Evolutionary conservation across 371 early-diverging fungal genomes (phyloP), one percentile per base, ranked within the genome.

Genomic region (Haplosporangium sp.): DNA sequence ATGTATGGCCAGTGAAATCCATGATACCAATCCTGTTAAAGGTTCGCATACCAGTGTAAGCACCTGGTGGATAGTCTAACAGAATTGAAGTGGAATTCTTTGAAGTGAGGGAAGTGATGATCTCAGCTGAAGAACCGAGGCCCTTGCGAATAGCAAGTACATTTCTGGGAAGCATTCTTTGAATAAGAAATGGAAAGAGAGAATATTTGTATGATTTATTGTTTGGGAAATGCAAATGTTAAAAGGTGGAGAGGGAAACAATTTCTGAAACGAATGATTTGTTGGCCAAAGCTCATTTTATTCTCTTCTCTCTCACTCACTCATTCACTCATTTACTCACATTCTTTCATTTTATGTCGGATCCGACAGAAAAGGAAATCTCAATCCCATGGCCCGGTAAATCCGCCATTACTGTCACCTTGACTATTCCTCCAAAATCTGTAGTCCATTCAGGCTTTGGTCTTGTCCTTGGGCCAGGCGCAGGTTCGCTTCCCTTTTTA

Each of bases 1-100:
- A 65, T 19, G 86, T 70, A 61, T 92, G 92, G 9, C 85, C 82
- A 1, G 81, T 59, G 11, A 89, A 75, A 42, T 88, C 90, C 70
- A 73, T 69, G 67, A 77, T 73, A 13, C 74, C 70, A 20, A 69
- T 35, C 19, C 39, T 63, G 47, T 73, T 58, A 61, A 73, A 69
- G 13, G 77, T 77, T 35, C 77, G 72, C 77, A 77, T 77, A 11
- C 72, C 77, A 11, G 77, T 77, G 63, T 77, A 77, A 17, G 77
- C 64, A 3, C 77, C 77, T n/a, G 72, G 8, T 8, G 77, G 77
- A 50, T 77, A 77, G 48, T 67, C 68, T 34, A 77, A 65, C 35
- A 77, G 39, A 4, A 48, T 68, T 39, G 69, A 61, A 27, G 59
- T 58, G 5, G 73, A 69, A 20, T 61, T 35, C 59, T 72, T 72